Conservation (phyloP, 2,329 filamentous ascomycete species). For the Chaetoscypha palmicola region DNA sequence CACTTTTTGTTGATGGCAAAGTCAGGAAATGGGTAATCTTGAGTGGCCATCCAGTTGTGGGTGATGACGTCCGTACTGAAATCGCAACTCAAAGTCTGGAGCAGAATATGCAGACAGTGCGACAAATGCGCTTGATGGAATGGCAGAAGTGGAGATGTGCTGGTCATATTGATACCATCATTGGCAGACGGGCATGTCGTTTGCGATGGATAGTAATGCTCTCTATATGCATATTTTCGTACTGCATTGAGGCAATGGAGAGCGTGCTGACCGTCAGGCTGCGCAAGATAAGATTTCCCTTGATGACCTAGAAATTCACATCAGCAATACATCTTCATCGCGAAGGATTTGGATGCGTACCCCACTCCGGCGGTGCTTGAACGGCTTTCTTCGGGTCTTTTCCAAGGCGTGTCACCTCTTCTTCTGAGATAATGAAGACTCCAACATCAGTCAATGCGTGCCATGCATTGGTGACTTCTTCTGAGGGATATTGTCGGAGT, state of each 20-base stretch:
- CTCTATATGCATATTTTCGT: slow-evolving; percentile 1
- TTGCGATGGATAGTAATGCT: slow-evolving; percentile 1
- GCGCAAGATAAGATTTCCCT: neutral
- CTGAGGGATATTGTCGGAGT: neutral
- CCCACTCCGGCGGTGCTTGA: slow-evolving; percentile 2
- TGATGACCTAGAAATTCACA: neutral
- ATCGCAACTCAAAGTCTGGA: slow-evolving; percentile 22
- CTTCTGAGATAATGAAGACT: neutral
- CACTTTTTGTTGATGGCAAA: slow-evolving; percentile 31
- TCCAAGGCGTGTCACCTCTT: neutral
- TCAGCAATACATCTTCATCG: neutral
- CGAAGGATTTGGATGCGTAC: neutral
- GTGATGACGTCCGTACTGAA: slow-evolving; percentile 31
- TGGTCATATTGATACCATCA: neutral
- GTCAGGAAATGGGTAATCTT: slow-evolving; percentile 29
- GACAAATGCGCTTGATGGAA: slow-evolving; percentile 10
- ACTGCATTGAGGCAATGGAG: slow-evolving; percentile 4
- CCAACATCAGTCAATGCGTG: slow-evolving; percentile 1
- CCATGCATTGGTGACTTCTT: slow-evolving; percentile 3
- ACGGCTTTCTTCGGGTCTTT: slow-evolving; percentile 5
- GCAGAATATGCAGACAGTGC: slow-evolving; percentile 11
- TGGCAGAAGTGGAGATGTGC: neutral
- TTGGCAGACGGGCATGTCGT: neutral
- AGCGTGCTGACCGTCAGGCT: slow-evolving; percentile 5
- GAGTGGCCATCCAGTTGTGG: slow-evolving; percentile 30